Percentiles rank a stretch among this genome's conserved stretches.
Conservation (phyloP, 2,329 filamentous ascomycete genomes). For the Ophiostoma montium region DNA sequence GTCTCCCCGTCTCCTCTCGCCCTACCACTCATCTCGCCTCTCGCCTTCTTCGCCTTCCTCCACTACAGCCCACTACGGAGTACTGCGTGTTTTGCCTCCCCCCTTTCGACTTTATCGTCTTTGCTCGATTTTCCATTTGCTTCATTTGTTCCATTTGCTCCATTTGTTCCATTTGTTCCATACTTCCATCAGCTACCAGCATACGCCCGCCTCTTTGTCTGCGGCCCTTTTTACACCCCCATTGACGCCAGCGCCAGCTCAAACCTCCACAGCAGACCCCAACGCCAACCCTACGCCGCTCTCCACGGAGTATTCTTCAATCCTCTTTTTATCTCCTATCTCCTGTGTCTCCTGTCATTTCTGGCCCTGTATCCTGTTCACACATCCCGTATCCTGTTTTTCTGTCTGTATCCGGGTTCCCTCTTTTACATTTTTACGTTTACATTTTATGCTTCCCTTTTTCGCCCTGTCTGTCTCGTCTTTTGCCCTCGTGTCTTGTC, state of each 20-base stretch:
- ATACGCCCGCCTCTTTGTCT: neutral
- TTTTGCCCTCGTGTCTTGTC: neutral
- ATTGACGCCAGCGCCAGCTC: neutral
- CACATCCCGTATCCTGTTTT: too few species aligned
- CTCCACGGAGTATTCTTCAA: conserved; percentile 1
- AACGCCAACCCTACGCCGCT: neutral
- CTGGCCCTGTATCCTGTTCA: too few species aligned
- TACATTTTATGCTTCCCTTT: too few species aligned
- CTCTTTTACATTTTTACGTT: too few species aligned
- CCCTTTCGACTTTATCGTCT: neutral
- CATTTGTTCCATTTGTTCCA: neutral
- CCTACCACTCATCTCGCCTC: too few species aligned
- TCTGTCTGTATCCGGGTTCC: too few species aligned
- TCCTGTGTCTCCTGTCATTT: neutral
- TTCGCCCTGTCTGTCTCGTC: too few species aligned
- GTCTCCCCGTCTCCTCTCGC: too few species aligned
- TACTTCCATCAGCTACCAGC: too few species aligned
- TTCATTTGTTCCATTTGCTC: neutral
- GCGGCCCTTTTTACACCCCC: conserved; percentile 4
- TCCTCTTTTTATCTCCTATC: conserved; percentile 1
- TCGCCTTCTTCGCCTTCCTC: too few species aligned
- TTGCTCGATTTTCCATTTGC: neutral
- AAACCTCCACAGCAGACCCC: neutral
- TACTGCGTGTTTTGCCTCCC: neutral
- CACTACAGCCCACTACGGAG: neutral